Base-by-base conservation (phyloP, 805 yeast species). In the Barnettozyma botsteinii region DNA sequence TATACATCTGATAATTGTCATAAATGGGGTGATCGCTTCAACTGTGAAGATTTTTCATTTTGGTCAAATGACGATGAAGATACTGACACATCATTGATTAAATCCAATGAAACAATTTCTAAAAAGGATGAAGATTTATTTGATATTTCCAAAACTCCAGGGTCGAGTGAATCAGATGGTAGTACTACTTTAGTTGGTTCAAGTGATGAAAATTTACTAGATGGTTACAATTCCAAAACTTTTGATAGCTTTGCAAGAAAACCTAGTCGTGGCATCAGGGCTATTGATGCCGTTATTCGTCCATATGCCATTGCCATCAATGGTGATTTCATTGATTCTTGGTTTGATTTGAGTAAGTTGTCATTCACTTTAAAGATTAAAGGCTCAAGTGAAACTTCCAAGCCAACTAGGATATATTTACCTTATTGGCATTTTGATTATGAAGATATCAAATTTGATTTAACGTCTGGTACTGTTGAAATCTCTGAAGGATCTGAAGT, bases 11-110 rank as follows among this genome's bases (percentile, higher is more conserved):
- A 67, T 31, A 91, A 89, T 56, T 65, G 77, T 25, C 95, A 93
- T 61, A 64, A 74, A 55, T 79, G 85, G 81, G 98, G 98, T 0
- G 98, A 91, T 60, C 59, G 72, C 20, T 91, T 97, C 95, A 91
- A 91, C 53, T 79, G 87, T 49, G 98, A 91, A 56, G 98, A 91
- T 60, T 81, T 91, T 57, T 85, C 96, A 1, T 74, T 91, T 41
- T 91, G 82, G 83, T 81, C 93, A 2, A 61, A 67, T 4, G 88
- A 81, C 45, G 87, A 82, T 42, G 55, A 45, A n/a, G n/a, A n/a
- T n/a, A n/a, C n/a, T n/a, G n/a, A n/a, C n/a, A n/a, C n/a, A n/a
- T n/a, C 14, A 18, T 10, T 19, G 5, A 13, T 23, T 24, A 30
- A 17, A 14, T 34, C 34, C 13, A 23, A 22, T 15, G 9, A 7